Base-by-base conservation (phyloP, 2,329 filamentous ascomycete species). In the Arthrobotrys sinensis region DNA sequence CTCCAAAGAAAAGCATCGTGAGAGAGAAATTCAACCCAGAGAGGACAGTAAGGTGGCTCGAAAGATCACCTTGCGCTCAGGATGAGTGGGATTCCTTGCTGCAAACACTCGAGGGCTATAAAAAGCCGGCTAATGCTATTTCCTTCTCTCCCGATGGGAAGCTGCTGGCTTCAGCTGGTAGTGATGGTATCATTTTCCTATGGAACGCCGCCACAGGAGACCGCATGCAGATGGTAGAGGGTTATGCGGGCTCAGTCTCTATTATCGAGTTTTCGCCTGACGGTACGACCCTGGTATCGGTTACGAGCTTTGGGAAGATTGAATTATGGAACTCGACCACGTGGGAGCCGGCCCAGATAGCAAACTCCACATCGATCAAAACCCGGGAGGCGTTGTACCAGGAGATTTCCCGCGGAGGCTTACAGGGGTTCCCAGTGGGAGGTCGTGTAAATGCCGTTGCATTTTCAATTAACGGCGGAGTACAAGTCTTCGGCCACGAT, bases 1-100 rank as follows among this genome's bases (percentile, higher is more conserved):
- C 60, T 3, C 60, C 60, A 3, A 64, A 16, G 11, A 34, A 28
- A 11, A 64, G 60, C 12, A 45, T 48, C 32, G 12, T 64, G 8
- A 64, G 60, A 24, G 19, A 2, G 24, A 64, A 48, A 6, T 64
- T 64, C 48, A 24, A 64, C 48, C 24, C 43, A 48, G 36, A 21
- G 0, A 19, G 11, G 24, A 64, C 10, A 1, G 32, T 48, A 5
- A 24, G 3, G 7, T 46, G 4, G 16, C 16, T 64, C 21, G 10
- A n/a, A 12, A 40, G 16, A 34, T 36, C 48, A 6, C 60, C 60
- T 12, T 2, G 34, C 5, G 43, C 34, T 48, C 28, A n/a, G 12
- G 10, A 36, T 38, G 6, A 16, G 8, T 57, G 52, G 52, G 32
- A n/a, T 10, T 1, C 52, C 16, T 2, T 21, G 4, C 52, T 57